phyloP scores from a whole-genome alignment of 208 protist species.

The Vickermania ingenoplastis region DNA sequence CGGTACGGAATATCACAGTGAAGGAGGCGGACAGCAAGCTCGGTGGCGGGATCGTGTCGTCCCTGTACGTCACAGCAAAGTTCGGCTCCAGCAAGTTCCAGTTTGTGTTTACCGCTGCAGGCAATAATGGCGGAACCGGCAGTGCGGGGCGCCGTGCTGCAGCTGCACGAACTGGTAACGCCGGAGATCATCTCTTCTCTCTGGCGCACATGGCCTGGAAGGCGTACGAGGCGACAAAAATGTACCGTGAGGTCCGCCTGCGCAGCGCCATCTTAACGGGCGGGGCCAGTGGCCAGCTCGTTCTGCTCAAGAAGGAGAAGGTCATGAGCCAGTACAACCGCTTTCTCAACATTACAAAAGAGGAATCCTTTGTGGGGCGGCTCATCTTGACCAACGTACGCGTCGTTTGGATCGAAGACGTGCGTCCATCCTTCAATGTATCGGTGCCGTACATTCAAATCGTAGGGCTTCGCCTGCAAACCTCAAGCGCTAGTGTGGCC shows the following conservation, averaged over 20 bases:
- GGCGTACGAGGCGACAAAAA: constrained; percentile 90
- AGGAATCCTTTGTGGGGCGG: constrained; percentile 86
- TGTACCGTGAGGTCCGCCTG: constrained; percentile 94
- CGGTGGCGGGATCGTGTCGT: constrained; percentile 58
- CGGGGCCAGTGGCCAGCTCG: constrained; percentile 35
- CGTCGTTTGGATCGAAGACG: constrained; percentile 90
- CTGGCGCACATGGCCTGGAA: constrained; percentile 71
- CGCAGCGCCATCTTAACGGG: constrained; percentile 84
- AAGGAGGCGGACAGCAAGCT: constrained; percentile 74
- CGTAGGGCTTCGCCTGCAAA: constrained; percentile 46
- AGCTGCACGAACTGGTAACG: not conserved
- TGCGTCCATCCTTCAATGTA: constrained; percentile 90
- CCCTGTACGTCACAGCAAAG: constrained; percentile 84
- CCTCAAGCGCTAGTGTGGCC: constrained; percentile 74
- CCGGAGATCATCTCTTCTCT: constrained; percentile 50
- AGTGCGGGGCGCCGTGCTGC: not conserved
- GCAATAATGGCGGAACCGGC: not conserved
- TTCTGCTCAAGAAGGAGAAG: constrained; percentile 81
- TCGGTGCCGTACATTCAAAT: constrained; percentile 94
- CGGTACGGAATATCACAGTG: constrained; percentile 79
- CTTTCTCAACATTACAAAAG: constrained; percentile 90
- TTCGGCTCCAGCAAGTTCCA: constrained; percentile 80
- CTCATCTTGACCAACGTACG: constrained; percentile 94
- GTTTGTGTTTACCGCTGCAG: constrained; percentile 92
- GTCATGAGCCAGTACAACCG: constrained; percentile 72